Evolutionary conservation across 176 grass and related monocot species (phyloP).

Genomic region (Zizania latifolia): DNA sequence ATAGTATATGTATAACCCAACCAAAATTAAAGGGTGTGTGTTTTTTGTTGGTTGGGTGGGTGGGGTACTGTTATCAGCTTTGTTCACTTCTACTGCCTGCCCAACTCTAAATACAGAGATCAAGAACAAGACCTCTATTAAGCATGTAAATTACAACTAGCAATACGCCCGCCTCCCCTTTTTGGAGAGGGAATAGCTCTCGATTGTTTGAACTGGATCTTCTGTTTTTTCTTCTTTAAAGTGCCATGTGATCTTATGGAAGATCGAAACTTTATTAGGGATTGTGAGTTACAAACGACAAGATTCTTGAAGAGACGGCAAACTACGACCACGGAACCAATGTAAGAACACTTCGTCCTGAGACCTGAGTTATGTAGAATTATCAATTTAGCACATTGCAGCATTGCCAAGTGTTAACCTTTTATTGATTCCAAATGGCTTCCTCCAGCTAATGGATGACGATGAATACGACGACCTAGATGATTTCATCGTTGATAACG

Average conservation of each 20-base stretch:
- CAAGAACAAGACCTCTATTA: neutral
- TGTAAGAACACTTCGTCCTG: constrained; percentile 18
- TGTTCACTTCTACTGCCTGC: neutral
- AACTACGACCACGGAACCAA: constrained; percentile 4
- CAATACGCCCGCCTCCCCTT: no score
- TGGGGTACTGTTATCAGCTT: neutral
- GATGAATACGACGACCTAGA: constrained; percentile 30
- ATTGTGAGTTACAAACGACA: neutral
- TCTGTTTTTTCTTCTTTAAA: no score
- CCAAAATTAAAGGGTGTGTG: no score
- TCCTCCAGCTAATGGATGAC: no score
- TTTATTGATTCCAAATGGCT: constrained; percentile 4
- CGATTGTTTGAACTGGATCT: no score
- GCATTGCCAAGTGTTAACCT: neutral
- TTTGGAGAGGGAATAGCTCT: no score
- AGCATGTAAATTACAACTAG: constrained; percentile 27
- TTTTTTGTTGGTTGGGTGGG: no score
- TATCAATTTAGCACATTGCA: neutral
- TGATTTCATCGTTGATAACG: constrained; percentile 31
- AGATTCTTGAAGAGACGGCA: constrained; percentile 7
- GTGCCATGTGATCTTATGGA: neutral
- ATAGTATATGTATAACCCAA: no score
- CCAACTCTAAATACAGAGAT: neutral
- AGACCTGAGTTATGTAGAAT: no score
- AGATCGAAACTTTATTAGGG: neutral